Percentiles rank a stretch among this genome's conserved stretches.
Evolutionary conservation across 768 basidiomycete genomes (phyloP).

Genomic region (Hirschioporus abietinus): DNA sequence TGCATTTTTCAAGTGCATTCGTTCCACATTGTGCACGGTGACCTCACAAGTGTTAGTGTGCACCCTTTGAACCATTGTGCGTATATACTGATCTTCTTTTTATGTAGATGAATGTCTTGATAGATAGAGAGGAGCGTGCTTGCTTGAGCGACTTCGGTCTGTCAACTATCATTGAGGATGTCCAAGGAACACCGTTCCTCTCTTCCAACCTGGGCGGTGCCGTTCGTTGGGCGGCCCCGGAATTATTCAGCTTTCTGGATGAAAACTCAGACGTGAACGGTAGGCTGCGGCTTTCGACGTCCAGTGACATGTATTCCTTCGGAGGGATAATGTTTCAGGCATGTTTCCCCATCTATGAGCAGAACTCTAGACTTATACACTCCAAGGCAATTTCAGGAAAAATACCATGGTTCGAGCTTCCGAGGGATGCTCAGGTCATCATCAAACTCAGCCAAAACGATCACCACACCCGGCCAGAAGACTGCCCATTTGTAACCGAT

Average conservation of each 20-base stretch:
- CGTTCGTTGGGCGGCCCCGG: constrained; percentile 42
- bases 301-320: constrained; percentile 41
- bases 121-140: constrained; percentile 25
- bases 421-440: constrained; percentile 33
- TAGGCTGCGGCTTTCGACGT: background rate
- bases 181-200: constrained; percentile 22
- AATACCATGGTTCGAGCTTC: constrained; percentile 38
- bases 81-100: background rate
- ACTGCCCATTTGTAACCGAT: constrained; percentile 30
- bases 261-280: background rate
- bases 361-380: background rate
- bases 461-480: constrained; percentile 33
- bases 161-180: constrained; percentile 23
- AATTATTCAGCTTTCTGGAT: constrained; percentile 26
- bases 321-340: constrained; percentile 25
- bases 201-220: constrained; percentile 37
- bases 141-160: constrained; percentile 34
- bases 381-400: constrained; percentile 33
- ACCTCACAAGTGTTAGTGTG: constrained; percentile 35
- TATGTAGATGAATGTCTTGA: constrained; percentile 30
- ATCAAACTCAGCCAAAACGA: constrained; percentile 36
- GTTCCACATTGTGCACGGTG: constrained; percentile 35
- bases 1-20: constrained; percentile 28
- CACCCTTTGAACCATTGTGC: background rate
- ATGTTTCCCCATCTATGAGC: background rate